Conservation (phyloP, 345 rosid genomes). For the Triadica sebifera region DNA sequence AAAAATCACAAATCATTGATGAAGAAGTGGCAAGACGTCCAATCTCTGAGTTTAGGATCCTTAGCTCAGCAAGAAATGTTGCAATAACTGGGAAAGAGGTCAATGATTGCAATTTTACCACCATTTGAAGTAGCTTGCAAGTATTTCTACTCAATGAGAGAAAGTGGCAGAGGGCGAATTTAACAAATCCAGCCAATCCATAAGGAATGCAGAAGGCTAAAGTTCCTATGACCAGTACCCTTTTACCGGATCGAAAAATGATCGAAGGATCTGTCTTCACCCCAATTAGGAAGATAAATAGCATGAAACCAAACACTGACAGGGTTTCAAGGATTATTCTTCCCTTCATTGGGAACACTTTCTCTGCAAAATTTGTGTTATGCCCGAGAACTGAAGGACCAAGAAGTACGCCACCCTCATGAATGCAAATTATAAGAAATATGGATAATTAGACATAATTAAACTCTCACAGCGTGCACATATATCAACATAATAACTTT, state of each 20-base stretch:
- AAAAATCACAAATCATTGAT: slow-evolving; percentile 24
- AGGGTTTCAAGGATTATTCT: slow-evolving; percentile 25
- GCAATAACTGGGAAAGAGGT: slow-evolving; percentile 39
- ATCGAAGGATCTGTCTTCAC: slow-evolving; percentile 33
- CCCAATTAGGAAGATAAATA: slow-evolving; percentile 37
- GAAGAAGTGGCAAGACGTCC: slow-evolving; percentile 42
- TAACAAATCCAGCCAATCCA: slow-evolving; percentile 5
- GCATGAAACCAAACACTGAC: slow-evolving; percentile 39
- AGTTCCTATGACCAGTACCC: slow-evolving; percentile 8
- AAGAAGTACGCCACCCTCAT: slow-evolving; percentile 42
- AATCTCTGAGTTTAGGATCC: slow-evolving; percentile 44
- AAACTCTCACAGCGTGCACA: not conserved
- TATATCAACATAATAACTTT: too few species aligned
- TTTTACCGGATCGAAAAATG: slow-evolving; percentile 14
- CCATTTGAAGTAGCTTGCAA: slow-evolving; percentile 16
- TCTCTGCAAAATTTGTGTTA: slow-evolving; percentile 15
- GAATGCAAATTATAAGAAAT: not conserved
- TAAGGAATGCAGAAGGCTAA: slow-evolving; percentile 19
- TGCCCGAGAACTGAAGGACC: slow-evolving; percentile 46
- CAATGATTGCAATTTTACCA: slow-evolving; percentile 26
- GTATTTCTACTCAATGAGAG: slow-evolving; percentile 3
- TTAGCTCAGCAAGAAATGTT: slow-evolving; percentile 33
- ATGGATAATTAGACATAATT: not conserved
- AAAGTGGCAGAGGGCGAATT: slow-evolving; percentile 13
- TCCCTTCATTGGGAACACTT: slow-evolving; percentile 31